Conservation (phyloP, 2,329 filamentous ascomycete species). For the Thelonectria rubi region DNA sequence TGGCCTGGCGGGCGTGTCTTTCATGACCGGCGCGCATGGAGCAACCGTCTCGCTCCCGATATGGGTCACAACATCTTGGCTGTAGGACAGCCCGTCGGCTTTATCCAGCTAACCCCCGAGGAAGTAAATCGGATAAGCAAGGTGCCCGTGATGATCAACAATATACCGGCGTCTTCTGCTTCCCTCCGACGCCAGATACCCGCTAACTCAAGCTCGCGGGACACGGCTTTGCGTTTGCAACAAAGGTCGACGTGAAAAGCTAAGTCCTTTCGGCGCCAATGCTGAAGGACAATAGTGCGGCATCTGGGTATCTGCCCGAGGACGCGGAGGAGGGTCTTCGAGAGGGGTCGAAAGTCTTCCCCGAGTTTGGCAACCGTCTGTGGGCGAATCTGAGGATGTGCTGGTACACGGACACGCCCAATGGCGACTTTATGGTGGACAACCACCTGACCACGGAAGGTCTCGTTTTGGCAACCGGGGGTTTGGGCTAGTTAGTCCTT, state of each 20-base stretch:
- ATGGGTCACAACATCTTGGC: constrained; percentile 64
- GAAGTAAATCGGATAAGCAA: constrained; percentile 63
- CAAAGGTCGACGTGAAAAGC: constrained; percentile 27
- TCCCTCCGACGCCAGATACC: constrained; percentile 57
- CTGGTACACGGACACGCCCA: constrained; percentile 31
- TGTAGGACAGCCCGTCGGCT: constrained; percentile 72
- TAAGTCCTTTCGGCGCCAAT: constrained; percentile 44
- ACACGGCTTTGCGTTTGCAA: constrained; percentile 65
- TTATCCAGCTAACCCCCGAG: constrained; percentile 65
- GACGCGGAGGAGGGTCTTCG: constrained; percentile 63
- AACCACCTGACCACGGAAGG: constrained; percentile 21
- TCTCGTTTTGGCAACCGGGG: constrained; percentile 29
- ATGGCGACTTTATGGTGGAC: constrained; percentile 29
- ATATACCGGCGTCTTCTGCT: constrained; percentile 62
- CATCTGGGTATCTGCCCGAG: constrained; percentile 53
- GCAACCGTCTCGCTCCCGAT: not conserved
- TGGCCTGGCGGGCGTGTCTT: not conserved
- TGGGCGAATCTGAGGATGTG: constrained; percentile 23
- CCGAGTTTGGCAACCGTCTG: constrained; percentile 49
- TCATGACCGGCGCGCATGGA: not conserved
- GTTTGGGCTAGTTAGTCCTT: constrained; percentile 26
- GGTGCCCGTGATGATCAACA: constrained; percentile 67
- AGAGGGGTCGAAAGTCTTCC: constrained; percentile 60
- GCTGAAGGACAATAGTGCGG: constrained; percentile 46
- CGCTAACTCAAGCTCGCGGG: constrained; percentile 66